phyloP scores from a whole-genome alignment of 257 asterid species.

The Nemophila menziesii region DNA sequence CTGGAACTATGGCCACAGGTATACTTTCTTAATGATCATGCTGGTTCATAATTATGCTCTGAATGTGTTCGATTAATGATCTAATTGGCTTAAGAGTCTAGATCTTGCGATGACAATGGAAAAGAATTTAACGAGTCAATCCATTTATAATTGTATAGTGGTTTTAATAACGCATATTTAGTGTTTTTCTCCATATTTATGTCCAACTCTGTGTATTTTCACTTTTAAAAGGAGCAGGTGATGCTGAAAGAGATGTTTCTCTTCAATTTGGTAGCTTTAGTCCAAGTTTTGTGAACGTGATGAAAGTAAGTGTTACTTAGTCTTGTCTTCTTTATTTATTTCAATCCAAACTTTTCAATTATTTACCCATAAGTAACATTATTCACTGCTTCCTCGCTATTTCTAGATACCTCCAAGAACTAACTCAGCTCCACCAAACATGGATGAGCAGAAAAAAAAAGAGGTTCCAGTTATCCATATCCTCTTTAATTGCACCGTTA shows the following conservation, averaged over 20 bases:
- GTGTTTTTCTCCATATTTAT: background rate
- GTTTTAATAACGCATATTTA: background rate
- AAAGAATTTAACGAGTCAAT: background rate
- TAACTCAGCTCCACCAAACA: conserved; percentile 9
- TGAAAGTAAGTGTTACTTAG: conserved; percentile 9
- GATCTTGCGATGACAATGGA: background rate
- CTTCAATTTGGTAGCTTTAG: conserved; percentile 16
- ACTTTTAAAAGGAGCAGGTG: conserved; percentile 9
- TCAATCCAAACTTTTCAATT: background rate
- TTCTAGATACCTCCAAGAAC: conserved; percentile 15
- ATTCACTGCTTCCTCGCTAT: background rate
- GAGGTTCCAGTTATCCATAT: conserved; percentile 10
- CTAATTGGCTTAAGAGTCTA: background rate
- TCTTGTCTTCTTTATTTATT: background rate
- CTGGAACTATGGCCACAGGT: conserved; percentile 17
- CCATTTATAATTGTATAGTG: background rate
- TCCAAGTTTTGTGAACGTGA: conserved; percentile 14
- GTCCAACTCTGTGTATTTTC: background rate
- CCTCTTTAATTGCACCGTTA: conserved; percentile 4
- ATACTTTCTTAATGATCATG: background rate
- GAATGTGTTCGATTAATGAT: too few species aligned
- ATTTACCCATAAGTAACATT: background rate
- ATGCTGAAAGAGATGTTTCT: conserved; percentile 9
- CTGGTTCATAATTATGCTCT: background rate
- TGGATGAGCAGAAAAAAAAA: conserved; percentile 10